Conservation (phyloP, 768 basidiomycete species). For the Scleroderma citrinum region DNA sequence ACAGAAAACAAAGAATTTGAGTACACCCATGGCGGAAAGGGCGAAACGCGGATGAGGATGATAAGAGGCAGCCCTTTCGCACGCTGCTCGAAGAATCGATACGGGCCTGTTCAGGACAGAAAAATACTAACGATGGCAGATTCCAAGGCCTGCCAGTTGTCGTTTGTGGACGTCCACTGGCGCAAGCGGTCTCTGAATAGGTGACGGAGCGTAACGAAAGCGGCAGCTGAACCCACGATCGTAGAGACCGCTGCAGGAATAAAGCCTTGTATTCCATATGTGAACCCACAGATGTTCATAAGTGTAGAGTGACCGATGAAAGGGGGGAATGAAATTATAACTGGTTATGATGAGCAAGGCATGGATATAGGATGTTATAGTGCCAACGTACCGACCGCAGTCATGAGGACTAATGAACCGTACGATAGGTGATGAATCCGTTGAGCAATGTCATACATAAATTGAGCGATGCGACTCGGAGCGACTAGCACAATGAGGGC, state of each 20-base stretch:
- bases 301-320: constrained; percentile 27
- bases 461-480: constrained; percentile 63
- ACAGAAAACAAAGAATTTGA: constrained; percentile 78
- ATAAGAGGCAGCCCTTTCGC: constrained; percentile 79
- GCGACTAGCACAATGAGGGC: constrained; percentile 46
- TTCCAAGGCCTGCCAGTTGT: constrained; percentile 76
- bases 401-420: constrained; percentile 56
- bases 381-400: constrained; percentile 50
- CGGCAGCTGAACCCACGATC: constrained; percentile 55
- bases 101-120: neutral
- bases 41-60: constrained; percentile 72
- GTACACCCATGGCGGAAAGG: constrained; percentile 86
- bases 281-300: constrained; percentile 70
- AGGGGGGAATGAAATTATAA: constrained; percentile 27
- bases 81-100: constrained; percentile 35
- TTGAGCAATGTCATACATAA: constrained; percentile 62
- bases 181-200: constrained; percentile 52
- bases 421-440: constrained; percentile 50
- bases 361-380: constrained; percentile 45
- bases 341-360: constrained; percentile 12
- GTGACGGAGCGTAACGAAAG: constrained; percentile 55
- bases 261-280: constrained; percentile 77
- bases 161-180: constrained; percentile 54
- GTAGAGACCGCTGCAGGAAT: constrained; percentile 57
- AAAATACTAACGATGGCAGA: constrained; percentile 54